phyloP scores from a whole-genome alignment of 164 flowering plant genomes.

The Stephania japonica region DNA sequence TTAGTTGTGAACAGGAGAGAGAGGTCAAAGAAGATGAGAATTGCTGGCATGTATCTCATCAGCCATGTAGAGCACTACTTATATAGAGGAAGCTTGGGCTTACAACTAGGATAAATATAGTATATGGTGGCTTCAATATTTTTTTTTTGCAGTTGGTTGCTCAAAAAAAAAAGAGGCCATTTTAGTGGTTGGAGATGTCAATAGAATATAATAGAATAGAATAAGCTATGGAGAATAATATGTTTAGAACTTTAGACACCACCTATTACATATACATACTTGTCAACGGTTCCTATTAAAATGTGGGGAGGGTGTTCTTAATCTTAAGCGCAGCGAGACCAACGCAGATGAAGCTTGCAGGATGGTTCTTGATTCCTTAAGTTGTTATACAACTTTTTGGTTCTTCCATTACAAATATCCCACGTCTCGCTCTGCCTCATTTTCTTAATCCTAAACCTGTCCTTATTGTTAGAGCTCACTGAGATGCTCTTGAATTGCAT shows the following conservation, averaged over 20 bases:
- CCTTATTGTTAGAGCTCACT: conserved; percentile 5
- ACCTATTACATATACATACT: conserved; percentile 11
- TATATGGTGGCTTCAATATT: conserved; percentile 14
- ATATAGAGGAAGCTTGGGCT: conserved; percentile 35
- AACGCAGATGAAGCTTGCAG: conserved; percentile 35
- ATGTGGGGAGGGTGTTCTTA: conserved; percentile 13
- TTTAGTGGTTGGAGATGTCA: conserved; percentile 45
- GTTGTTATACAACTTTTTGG: conserved; percentile 27
- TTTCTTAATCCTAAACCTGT: conserved; percentile 18
- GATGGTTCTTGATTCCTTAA: conserved; percentile 48
- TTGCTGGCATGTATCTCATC: conserved; percentile 47
- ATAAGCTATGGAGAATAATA: conserved; percentile 17
- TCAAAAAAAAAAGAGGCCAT: conserved; percentile 31
- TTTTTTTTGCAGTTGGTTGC: conserved; percentile 29
- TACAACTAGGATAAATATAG: conserved; percentile 17
- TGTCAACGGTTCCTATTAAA: conserved; percentile 40
- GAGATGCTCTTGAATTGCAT: conserved; percentile 8
- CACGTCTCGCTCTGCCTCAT: conserved; percentile 16
- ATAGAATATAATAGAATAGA: conserved; percentile 23
- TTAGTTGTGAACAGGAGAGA: conserved; percentile 7
- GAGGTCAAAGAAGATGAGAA: conserved; percentile 29
- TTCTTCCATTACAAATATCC: conserved; percentile 18
- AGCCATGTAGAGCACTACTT: conserved; percentile 32
- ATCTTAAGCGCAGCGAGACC: conserved; percentile 31
- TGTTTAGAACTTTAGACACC: conserved; percentile 23